Evolutionary conservation across 2,329 filamentous ascomycete species (phyloP).

Genomic region (Leptographium radiaticola): DNA sequence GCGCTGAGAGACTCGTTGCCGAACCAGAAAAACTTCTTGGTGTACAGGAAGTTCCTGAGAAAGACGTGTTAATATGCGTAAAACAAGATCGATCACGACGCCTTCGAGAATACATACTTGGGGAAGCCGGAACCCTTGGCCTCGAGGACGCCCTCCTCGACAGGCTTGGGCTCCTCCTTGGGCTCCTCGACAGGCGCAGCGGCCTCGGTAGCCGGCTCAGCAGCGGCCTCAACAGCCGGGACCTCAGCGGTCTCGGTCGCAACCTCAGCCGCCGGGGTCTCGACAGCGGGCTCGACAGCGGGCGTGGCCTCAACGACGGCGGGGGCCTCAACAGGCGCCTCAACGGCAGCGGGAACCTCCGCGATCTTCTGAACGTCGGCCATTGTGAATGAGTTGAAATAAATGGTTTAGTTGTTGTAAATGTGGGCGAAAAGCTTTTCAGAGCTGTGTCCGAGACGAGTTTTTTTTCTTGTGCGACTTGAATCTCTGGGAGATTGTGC

Average conservation of each 20-base stretch:
- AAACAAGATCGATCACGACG: neutral
- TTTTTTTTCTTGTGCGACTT: neutral
- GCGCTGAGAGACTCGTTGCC: slow-evolving; percentile 55
- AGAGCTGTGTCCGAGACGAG: neutral
- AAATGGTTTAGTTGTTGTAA: slow-evolving; percentile 8
- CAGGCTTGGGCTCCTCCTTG: slow-evolving; percentile 30
- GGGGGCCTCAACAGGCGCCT: slow-evolving; percentile 15
- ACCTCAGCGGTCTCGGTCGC: slow-evolving; percentile 22
- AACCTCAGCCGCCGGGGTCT: slow-evolving; percentile 16
- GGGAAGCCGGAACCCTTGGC: slow-evolving; percentile 80
- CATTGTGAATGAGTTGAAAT: slow-evolving; percentile 40
- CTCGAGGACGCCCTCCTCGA: slow-evolving; percentile 73
- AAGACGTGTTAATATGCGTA: neutral
- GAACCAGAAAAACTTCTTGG: slow-evolving; percentile 91
- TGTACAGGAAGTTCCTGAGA: slow-evolving; percentile 69
- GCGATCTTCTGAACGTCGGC: slow-evolving; percentile 61
- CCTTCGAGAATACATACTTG: slow-evolving; percentile 51
- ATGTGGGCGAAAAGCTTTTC: slow-evolving; percentile 9
- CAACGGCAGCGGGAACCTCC: slow-evolving; percentile 36
- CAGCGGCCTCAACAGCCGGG: slow-evolving; percentile 11
- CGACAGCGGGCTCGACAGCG: slow-evolving; percentile 15
- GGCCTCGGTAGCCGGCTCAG: slow-evolving; percentile 20
- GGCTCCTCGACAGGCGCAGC: slow-evolving; percentile 25
- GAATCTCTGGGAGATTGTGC: slow-evolving; percentile 6
- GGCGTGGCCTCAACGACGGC: slow-evolving; percentile 12